These are phyloP conservation scores for Trichoderma harzianum DNA, from an alignment of 2,329 filamentous ascomycete species.

Conservation along the genomic window DNA sequence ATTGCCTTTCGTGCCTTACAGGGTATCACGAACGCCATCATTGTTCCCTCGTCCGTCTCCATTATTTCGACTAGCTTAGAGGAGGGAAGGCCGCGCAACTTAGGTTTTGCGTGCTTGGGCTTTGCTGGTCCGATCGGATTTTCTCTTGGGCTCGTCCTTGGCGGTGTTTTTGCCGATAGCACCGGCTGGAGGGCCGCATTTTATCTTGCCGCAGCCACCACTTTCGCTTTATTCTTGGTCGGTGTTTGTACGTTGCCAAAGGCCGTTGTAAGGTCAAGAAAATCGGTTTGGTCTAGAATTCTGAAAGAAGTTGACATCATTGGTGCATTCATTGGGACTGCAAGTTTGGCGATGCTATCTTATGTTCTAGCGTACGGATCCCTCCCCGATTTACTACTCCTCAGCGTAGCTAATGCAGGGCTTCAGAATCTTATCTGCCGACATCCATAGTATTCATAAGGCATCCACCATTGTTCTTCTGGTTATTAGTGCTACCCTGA, in stretches of 20 bases:
- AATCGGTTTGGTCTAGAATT: conserved; percentile 22
- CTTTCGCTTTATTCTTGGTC: conserved; percentile 34
- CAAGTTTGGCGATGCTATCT: conserved; percentile 46
- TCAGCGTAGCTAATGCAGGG: background rate
- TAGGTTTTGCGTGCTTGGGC: conserved; percentile 43
- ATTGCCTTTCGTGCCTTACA: conserved; percentile 39
- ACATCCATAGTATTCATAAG: conserved; percentile 40
- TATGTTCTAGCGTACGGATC: conserved; percentile 51
- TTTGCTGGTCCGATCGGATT: conserved; percentile 48
- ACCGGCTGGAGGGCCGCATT: conserved; percentile 48
- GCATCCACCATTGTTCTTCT: conserved; percentile 45
- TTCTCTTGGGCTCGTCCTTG: conserved; percentile 48
- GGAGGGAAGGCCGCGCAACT: conserved; percentile 35
- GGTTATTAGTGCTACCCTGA: conserved; percentile 37
- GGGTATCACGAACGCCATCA: conserved; percentile 37
- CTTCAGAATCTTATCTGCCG: conserved; percentile 31
- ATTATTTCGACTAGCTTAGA: conserved; percentile 34
- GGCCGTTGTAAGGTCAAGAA: conserved; percentile 19
- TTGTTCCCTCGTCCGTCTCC: conserved; percentile 35
- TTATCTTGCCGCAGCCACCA: conserved; percentile 38
- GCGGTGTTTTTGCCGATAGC: conserved; percentile 45
- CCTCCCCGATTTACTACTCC: background rate
- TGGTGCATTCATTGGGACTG: conserved; percentile 46
- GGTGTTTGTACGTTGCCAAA: conserved; percentile 37
- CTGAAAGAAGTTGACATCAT: conserved; percentile 49